Conservation (phyloP, 305 asterid species). For the Solanum hybrid region DNA sequence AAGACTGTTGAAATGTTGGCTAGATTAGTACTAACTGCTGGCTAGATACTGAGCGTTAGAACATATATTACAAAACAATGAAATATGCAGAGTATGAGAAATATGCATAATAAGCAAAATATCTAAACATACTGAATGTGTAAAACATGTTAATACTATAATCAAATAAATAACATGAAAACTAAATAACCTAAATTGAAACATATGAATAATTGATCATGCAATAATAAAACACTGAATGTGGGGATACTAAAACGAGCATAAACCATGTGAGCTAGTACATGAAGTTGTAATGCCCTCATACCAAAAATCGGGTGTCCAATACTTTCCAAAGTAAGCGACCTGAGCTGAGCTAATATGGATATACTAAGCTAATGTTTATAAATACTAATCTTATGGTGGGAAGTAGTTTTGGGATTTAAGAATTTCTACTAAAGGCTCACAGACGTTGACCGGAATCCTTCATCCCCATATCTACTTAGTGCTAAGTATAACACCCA, state of each 20-base stretch:
- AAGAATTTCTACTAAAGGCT: not conserved
- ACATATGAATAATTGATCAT: not conserved
- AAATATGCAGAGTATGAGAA: not conserved
- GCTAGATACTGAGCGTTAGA: not conserved
- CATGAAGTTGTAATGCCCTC: not conserved
- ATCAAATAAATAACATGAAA: not conserved
- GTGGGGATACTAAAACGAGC: not conserved
- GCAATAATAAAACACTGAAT: not conserved
- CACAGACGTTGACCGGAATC: not conserved
- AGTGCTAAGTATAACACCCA: not conserved
- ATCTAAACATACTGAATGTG: not conserved
- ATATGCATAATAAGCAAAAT: not conserved
- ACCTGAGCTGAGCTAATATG: not conserved
- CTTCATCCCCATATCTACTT: not conserved
- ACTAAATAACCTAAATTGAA: not conserved
- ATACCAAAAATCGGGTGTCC: not conserved
- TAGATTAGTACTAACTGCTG: too few relatives aligned
- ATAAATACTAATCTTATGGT: not conserved
- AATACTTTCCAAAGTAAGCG: not conserved
- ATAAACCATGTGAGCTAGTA: not conserved
- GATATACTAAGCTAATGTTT: not conserved
- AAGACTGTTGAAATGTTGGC: not conserved
- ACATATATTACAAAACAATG: not conserved
- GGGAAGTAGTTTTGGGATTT: not conserved
- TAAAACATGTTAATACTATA: not conserved